Percentiles rank a stretch among this genome's conserved stretches.
phyloP scores from a whole-genome alignment of 495 filamentous ascomycete genomes.

The Xylaria palmicola region DNA sequence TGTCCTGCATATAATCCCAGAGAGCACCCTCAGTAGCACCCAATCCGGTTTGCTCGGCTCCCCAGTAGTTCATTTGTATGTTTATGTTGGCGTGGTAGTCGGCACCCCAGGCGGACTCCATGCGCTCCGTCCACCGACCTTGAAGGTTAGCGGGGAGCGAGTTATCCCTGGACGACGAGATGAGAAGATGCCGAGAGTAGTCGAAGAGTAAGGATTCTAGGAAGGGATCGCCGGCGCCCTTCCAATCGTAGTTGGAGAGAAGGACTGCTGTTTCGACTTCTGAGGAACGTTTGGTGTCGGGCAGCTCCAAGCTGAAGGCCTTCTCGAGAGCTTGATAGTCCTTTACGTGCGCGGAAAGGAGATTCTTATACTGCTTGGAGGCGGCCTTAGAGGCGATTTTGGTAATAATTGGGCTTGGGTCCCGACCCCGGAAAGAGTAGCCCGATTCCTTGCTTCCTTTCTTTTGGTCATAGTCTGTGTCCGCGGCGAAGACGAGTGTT shows the following conservation, averaged over 20 bases:
- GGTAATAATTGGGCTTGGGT: conserved; percentile 39
- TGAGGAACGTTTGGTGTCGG: conserved; percentile 37
- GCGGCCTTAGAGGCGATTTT: conserved; percentile 30
- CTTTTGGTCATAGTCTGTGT: conserved; percentile 46
- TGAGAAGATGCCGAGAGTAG: conserved; percentile 47
- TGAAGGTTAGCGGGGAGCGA: conserved; percentile 22
- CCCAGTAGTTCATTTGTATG: conserved; percentile 49
- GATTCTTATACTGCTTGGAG: conserved; percentile 24
- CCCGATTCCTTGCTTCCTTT: conserved; percentile 40
- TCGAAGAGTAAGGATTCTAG: conserved; percentile 47
- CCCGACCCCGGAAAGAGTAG: conserved; percentile 47
- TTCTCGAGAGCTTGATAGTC: conserved; percentile 40
- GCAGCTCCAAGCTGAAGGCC: conserved; percentile 41
- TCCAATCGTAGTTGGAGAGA: conserved; percentile 33
- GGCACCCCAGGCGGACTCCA: conserved; percentile 43
- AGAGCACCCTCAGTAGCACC: conserved; percentile 25
- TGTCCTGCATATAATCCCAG: conserved; percentile 51
- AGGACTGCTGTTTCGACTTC: conserved; percentile 38
- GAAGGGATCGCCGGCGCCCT: conserved; percentile 39
- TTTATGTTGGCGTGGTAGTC: conserved; percentile 56
- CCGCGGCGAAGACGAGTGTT: conserved; percentile 41
- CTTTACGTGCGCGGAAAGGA: conserved; percentile 37
- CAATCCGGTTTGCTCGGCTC: conserved; percentile 13
- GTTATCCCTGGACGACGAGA: conserved; percentile 39
- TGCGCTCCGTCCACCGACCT: conserved; percentile 13